Evolutionary conservation across 768 basidiomycete species (phyloP), one percentile per base, ranked within the genome.

Genomic region (Terana coerulea): DNA sequence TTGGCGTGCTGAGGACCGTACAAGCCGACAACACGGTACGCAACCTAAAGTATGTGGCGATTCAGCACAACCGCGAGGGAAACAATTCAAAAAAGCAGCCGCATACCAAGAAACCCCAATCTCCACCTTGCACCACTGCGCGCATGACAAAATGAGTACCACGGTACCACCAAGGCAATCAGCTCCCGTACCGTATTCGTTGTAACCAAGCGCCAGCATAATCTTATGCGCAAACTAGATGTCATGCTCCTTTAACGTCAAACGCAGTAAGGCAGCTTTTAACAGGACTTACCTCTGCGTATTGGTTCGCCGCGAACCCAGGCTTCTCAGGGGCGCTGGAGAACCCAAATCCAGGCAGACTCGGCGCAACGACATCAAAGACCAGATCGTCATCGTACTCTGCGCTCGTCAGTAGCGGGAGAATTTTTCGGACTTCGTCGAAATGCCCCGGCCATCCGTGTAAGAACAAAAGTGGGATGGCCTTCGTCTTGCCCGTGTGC

Each of bases 371-470:
- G 19, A 86, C 79, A 55, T 85, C 80, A 61, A 86, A 86, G 46
- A 73, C 78, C 1, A 82, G 83, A 3, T 77, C 69, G 0, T 71
- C 64, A 21, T 33, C 46, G 19, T 25, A n/a, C 22, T 37, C 40
- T 1, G 67, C 48, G 1, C 72, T 69, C 0, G 74, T 69, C 53
- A 87, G 64, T 3, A 82, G 59, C 2, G 81, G 78, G 0, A 86
- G 64, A 3, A 86, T 67, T 66, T 84, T 85, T 35, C 68, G 61
- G 7, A 75, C 77, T 66, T 86, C 82, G 21, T 76, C 49, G 61
- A 83, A 81, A 47, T 75, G 72, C 47, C 84, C 83, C 0, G 83
- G 81, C 84, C 84, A 84, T 34, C 83, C 83, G 51, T 85, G 83
- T 12, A 83, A 72, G 54, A 79, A 84, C 25, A 84, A 64, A 15